These are phyloP conservation scores for Leccinum cinnamomeum DNA, from an alignment of 1,284 basidiomycete genomes.

Conservation along the genomic window DNA sequence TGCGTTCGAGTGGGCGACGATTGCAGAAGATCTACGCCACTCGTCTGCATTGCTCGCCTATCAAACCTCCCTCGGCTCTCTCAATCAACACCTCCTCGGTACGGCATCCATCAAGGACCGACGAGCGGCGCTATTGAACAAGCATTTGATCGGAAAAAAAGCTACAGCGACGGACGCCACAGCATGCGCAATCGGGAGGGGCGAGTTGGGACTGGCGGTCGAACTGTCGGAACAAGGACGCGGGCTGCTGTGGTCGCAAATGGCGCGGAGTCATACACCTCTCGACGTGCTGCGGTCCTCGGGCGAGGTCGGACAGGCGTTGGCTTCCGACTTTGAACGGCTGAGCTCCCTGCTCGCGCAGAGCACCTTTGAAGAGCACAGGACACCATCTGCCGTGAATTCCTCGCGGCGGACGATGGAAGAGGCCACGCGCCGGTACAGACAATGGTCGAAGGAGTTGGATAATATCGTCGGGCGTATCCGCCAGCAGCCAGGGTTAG, in stretches of 20 bases:
- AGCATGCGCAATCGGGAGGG: slow-evolving; percentile 26
- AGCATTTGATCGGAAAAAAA: neutral
- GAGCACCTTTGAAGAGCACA: neutral
- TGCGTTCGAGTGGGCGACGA: slow-evolving; percentile 18
- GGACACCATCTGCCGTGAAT: neutral
- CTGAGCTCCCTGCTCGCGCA: slow-evolving; percentile 21
- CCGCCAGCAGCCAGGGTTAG: slow-evolving; percentile 28
- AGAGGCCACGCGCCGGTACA: slow-evolving; percentile 18
- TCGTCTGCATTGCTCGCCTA: slow-evolving; percentile 28
- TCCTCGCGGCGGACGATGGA: slow-evolving; percentile 14
- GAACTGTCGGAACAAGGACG: slow-evolving; percentile 34
- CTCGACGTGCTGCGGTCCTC: slow-evolving; percentile 21
- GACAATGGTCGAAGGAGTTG: slow-evolving; percentile 19
- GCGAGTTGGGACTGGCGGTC: slow-evolving; percentile 22
- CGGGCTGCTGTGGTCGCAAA: slow-evolving; percentile 31
- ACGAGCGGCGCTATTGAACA: slow-evolving; percentile 11
- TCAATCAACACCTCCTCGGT: slow-evolving; percentile 23
- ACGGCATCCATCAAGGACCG: slow-evolving; percentile 22
- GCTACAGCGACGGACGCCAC: slow-evolving; percentile 25
- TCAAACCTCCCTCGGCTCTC: slow-evolving; percentile 15
- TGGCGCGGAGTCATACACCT: slow-evolving; percentile 27
- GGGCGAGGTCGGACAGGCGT: slow-evolving; percentile 11
- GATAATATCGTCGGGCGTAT: slow-evolving; percentile 26
- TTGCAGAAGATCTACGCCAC: slow-evolving; percentile 17
- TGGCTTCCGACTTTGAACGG: slow-evolving; percentile 30